Conservation (phyloP, 23 red algal species). For the Gracilariopsis chorda region DNA sequence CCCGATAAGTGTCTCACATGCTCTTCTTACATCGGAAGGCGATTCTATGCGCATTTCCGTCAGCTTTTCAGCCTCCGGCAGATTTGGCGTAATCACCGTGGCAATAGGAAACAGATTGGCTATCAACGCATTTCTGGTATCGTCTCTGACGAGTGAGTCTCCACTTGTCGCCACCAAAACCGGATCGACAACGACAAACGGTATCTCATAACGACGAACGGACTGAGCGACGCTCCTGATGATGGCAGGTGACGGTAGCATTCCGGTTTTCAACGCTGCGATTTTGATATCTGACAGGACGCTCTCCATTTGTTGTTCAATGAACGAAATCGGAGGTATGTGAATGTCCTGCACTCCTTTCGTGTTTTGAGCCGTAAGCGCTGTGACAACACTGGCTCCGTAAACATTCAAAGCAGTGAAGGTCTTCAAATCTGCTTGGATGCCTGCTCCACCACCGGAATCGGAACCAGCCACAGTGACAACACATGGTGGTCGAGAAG, state of each 20-base stretch:
- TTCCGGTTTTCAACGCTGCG: conserved; percentile 89
- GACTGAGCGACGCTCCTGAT: conserved; percentile 37
- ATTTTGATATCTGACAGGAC: conserved; percentile 77
- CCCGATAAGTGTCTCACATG: conserved; percentile 21
- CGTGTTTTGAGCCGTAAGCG: conserved; percentile 97
- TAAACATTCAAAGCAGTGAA: conserved; percentile 91
- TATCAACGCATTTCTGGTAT: conserved; percentile 42
- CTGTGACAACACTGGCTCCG: conserved; percentile 89
- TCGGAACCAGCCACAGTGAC: conserved; percentile 96
- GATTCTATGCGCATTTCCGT: conserved; percentile 36
- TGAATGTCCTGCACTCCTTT: conserved; percentile 76
- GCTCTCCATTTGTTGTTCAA: conserved; percentile 74
- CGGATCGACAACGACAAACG: conserved; percentile 77
- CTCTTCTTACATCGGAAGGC: conserved; percentile 39
- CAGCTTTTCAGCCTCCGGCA: conserved; percentile 75
- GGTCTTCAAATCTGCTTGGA: conserved; percentile 97
- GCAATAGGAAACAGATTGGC: conserved; percentile 66
- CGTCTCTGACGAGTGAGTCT: conserved; percentile 8
- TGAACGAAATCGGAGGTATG: conserved; percentile 37
- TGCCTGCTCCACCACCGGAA: conserved; percentile 92
- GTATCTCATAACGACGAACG: conserved; percentile 12
- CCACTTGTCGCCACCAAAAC: conserved; percentile 85
- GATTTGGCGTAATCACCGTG: conserved; percentile 88
- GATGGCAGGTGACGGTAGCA: conserved; percentile 67
- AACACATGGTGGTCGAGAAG: conserved; percentile 16